Conservation (phyloP, 345 rosid species). For the Sisymbrium irio region DNA sequence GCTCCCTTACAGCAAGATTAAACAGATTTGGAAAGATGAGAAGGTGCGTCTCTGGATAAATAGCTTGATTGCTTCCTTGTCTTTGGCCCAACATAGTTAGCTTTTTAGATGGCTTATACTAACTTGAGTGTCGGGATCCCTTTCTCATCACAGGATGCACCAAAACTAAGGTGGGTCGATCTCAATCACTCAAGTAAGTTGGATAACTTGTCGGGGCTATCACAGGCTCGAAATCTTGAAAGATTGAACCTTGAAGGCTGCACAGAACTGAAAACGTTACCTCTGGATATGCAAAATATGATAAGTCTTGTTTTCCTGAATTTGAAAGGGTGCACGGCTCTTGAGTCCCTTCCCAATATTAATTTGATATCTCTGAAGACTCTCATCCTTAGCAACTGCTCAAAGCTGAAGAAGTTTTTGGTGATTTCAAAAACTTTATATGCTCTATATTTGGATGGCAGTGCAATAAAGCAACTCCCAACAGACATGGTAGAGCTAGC, state of each 20-base stretch:
- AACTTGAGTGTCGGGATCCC: background rate
- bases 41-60: background rate
- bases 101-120: background rate
- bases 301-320: slow-evolving; percentile 6
- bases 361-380: background rate
- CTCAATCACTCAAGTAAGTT: slow-evolving; percentile 21
- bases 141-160: slow-evolving; percentile 4
- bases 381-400: slow-evolving; percentile 28
- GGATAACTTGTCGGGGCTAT: slow-evolving; percentile 11
- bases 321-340: slow-evolving; percentile 21
- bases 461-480: slow-evolving; percentile 17
- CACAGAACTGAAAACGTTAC: background rate
- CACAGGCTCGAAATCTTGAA: slow-evolving; percentile 24
- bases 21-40: slow-evolving; percentile 21
- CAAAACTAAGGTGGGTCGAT: slow-evolving; percentile 16
- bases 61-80: background rate
- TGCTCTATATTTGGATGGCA: slow-evolving; percentile 7
- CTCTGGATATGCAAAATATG: background rate
- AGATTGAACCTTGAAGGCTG: slow-evolving; percentile 26
- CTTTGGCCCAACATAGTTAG: background rate
- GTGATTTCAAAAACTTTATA: slow-evolving; percentile 6
- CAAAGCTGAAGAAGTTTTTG: slow-evolving; percentile 8
- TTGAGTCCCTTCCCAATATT: background rate
- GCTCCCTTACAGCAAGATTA: slow-evolving; percentile 13
- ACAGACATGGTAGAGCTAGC: background rate